Conservation (phyloP, 2,329 filamentous ascomycete species). For the Neoascochyta sp. region DNA sequence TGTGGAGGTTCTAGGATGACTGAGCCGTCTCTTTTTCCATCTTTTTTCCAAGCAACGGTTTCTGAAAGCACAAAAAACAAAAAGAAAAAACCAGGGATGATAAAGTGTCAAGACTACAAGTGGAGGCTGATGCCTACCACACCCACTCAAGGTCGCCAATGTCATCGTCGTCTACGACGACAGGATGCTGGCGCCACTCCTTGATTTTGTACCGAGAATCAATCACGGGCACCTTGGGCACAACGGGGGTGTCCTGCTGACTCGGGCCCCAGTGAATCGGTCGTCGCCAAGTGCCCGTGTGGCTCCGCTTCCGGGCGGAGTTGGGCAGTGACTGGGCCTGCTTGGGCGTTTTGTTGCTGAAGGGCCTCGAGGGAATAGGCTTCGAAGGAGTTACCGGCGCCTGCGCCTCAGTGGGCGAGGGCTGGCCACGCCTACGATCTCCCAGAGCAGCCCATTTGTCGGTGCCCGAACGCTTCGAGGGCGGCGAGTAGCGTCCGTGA, state of each 20-base stretch:
- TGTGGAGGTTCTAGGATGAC: conserved; percentile 18
- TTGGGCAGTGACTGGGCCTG: conserved; percentile 30
- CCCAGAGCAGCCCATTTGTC: conserved; percentile 92
- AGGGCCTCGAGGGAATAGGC: no score
- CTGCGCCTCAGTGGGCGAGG: conserved; percentile 6
- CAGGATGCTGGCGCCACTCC: conserved; percentile 48
- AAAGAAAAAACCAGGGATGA: conserved; percentile 33
- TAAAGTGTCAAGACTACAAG: conserved; percentile 51
- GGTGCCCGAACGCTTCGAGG: conserved; percentile 59
- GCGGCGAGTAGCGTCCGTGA: conserved; percentile 58
- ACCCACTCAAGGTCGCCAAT: conserved; percentile 88
- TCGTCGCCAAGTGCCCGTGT: conserved; percentile 38
- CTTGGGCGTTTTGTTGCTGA: conserved; percentile 34
- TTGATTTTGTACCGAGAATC: conserved; percentile 45
- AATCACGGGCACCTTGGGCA: conserved; percentile 32
- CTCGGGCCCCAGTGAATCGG: conserved; percentile 36
- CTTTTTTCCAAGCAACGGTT: conserved; percentile 22
- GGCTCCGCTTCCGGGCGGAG: conserved; percentile 40
- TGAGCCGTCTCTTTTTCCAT: no score
- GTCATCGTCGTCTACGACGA: conserved; percentile 52
- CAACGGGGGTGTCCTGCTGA: conserved; percentile 35
- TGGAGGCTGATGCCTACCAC: conserved; percentile 74
- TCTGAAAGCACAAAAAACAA: conserved; percentile 12
- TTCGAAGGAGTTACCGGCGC: conserved; percentile 41
- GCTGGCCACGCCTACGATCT: conserved; percentile 70